These are phyloP conservation scores for Neurospora africana DNA, from an alignment of 495 filamentous ascomycete genomes.

Conservation along the genomic window DNA sequence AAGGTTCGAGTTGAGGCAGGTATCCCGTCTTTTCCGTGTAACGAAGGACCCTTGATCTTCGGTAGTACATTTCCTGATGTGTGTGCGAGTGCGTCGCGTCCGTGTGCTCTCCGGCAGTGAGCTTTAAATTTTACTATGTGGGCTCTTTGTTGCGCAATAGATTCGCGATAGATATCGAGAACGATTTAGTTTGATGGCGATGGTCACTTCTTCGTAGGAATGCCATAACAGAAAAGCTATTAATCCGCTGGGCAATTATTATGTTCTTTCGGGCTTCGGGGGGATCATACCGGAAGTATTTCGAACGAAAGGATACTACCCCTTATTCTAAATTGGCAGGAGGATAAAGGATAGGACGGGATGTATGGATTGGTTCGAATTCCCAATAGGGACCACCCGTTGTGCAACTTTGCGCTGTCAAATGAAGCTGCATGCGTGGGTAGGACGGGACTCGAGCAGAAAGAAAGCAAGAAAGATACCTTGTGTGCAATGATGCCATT, in stretches of 20 bases:
- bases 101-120: neutral
- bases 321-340: neutral
- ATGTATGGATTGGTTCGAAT: neutral
- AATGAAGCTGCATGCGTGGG: neutral
- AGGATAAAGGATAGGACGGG: neutral
- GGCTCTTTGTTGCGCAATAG: neutral
- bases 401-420: neutral
- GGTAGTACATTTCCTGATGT: neutral
- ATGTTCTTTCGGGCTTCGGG: neutral
- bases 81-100: neutral
- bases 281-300: neutral
- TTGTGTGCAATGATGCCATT: neutral
- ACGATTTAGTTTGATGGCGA: neutral
- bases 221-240: neutral
- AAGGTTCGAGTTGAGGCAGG: neutral
- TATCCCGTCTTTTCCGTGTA: neutral
- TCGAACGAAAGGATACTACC: neutral
- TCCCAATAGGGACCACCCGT: neutral
- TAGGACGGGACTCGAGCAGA: neutral
- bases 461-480: neutral
- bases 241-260: neutral
- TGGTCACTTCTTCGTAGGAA: neutral
- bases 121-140: neutral
- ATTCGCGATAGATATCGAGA: neutral
- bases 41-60: neutral